Conservation (phyloP, 75 land plant genomes). For the Pinus albicaulis region DNA sequence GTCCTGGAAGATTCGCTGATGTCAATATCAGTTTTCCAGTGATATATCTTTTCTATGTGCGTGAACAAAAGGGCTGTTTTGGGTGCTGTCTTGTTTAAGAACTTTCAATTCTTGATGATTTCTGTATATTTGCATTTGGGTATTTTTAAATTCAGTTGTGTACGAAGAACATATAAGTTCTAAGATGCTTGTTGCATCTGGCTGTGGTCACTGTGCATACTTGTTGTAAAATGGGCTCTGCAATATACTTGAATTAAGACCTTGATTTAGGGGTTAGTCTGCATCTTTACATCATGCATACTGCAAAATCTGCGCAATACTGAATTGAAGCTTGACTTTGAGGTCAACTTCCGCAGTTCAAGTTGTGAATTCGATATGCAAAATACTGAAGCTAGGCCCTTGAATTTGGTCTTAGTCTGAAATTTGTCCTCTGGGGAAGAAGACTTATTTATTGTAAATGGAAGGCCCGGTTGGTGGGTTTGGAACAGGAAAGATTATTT, state of each 20-base stretch:
- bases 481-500: conserved; percentile 20
- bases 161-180: not conserved
- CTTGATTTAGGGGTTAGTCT: conserved; percentile 1
- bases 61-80: not conserved
- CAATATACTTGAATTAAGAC: not conserved
- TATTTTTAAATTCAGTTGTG: not conserved
- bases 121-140: not conserved
- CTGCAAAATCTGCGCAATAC: too few relatives aligned
- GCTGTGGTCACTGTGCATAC: not conserved
- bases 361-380: not conserved
- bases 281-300: too few relatives aligned
- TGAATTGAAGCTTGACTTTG: too few relatives aligned
- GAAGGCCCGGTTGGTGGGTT: conserved; percentile 12
- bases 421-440: not conserved
- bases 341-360: not conserved
- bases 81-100: not conserved
- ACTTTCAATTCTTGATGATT: not conserved
- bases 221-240: not conserved
- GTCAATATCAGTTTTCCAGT: not conserved
- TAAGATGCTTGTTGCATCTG: not conserved
- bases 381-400: not conserved
- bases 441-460: not conserved
- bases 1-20: conserved; percentile 5
- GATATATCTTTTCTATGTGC: too few relatives aligned
- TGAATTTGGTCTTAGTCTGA: not conserved